Conservation (phyloP, 345 rosid species). For the Brassica nigra region DNA sequence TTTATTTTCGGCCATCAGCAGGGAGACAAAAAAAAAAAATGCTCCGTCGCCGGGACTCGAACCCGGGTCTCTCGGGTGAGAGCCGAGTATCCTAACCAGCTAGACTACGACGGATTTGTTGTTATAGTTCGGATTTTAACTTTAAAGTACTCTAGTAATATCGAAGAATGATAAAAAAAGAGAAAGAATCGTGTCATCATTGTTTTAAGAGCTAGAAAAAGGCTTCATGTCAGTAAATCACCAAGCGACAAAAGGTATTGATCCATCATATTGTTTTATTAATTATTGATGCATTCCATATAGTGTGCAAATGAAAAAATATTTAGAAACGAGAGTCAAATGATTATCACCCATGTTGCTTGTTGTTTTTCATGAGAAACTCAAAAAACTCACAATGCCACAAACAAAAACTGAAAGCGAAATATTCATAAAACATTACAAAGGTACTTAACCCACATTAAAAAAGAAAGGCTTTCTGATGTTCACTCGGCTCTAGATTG, state of each 20-base stretch:
- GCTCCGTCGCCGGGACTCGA: conserved; percentile 29
- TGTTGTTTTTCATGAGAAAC: conserved; percentile 30
- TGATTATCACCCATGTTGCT: conserved; percentile 1
- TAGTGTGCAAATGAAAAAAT: conserved; percentile 11
- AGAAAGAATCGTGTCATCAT: background rate
- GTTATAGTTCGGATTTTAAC: background rate
- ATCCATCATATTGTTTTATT: background rate
- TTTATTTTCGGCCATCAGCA: background rate
- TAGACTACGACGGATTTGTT: conserved; percentile 60
- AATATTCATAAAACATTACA: conserved; percentile 28
- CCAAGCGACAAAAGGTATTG: background rate
- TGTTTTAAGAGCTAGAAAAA: background rate
- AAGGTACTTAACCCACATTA: background rate
- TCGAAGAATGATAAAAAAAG: background rate
- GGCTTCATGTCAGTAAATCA: background rate
- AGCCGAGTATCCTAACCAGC: conserved; percentile 79
- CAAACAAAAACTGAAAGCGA: background rate
- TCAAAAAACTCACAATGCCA: conserved; percentile 30
- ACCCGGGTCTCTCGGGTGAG: conserved; percentile 69
- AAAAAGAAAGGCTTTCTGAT: background rate
- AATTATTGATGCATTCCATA: conserved; percentile 12
- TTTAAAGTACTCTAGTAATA: no score
- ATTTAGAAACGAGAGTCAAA: conserved; percentile 7
- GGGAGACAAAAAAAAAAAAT: background rate
- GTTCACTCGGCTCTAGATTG: conserved; percentile 82